Evolutionary conservation across 768 basidiomycete species (phyloP).

Genomic region (Naematelia encephala): DNA sequence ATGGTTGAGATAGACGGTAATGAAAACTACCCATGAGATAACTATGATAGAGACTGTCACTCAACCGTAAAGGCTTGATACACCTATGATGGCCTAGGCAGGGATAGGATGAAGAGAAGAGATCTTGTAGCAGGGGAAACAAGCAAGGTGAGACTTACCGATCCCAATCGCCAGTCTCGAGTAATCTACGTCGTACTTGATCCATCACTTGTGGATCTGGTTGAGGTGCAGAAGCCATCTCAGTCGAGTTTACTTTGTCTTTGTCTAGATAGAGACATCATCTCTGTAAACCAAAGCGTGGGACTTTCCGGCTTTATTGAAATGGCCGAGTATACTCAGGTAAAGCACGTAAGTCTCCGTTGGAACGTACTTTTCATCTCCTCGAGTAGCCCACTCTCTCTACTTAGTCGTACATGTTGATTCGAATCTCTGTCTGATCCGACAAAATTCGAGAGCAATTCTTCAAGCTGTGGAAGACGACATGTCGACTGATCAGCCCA

Average conservation of each 20-base stretch:
- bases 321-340: background rate
- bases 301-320: background rate
- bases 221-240: slow-evolving; percentile 14
- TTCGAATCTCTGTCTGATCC: too few relatives aligned
- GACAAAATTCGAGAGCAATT: too few relatives aligned
- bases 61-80: background rate
- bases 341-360: background rate
- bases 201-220: slow-evolving; percentile 27
- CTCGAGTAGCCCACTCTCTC: too few relatives aligned
- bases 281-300: too few relatives aligned
- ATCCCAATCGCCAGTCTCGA: slow-evolving; percentile 46
- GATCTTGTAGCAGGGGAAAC: background rate
- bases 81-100: background rate
- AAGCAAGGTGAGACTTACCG: slow-evolving; percentile 23
- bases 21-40: background rate
- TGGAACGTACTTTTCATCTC: too few relatives aligned
- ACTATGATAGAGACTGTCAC: background rate
- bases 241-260: too few relatives aligned
- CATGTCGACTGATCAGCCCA: too few relatives aligned
- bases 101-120: background rate
- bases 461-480: too few relatives aligned
- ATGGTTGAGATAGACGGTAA: background rate
- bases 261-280: too few relatives aligned
- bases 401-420: too few relatives aligned
- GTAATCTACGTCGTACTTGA: slow-evolving; percentile 27